Conservation (phyloP, 345 rosid genomes). For the Gossypium thurberi region DNA sequence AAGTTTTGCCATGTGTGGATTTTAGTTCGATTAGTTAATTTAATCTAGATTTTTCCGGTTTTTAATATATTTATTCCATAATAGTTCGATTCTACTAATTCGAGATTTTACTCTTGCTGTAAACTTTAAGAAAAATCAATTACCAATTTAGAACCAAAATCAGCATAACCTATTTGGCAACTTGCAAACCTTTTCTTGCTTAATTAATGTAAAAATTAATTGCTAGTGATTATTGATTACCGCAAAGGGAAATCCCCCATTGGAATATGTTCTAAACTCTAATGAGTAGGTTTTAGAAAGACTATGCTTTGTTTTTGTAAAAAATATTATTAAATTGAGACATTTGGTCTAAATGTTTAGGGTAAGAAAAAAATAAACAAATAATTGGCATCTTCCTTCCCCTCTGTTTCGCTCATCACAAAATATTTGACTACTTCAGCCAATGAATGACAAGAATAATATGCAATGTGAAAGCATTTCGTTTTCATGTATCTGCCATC, state of each 20-base stretch:
- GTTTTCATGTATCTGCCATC: no score
- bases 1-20: no score
- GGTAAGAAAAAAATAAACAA: not conserved
- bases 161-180: not conserved
- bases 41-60: no score
- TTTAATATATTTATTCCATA: no score
- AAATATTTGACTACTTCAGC: not conserved
- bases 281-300: not conserved
- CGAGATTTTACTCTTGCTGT: no score
- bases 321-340: not conserved
- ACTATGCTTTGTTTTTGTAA: not conserved
- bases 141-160: constrained; percentile 1
- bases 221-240: constrained; percentile 13
- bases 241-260: not conserved
- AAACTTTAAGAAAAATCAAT: no score
- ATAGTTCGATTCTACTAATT: no score
- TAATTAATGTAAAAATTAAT: not conserved
- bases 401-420: not conserved
- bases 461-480: no score
- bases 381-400: not conserved
- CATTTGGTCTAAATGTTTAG: constrained; percentile 1
- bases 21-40: no score
- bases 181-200: not conserved
- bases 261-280: constrained; percentile 4
- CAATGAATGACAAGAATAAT: not conserved